Base-by-base conservation (phyloP, 2,329 filamentous ascomycete genomes). In the Fusarium subtropicale region DNA sequence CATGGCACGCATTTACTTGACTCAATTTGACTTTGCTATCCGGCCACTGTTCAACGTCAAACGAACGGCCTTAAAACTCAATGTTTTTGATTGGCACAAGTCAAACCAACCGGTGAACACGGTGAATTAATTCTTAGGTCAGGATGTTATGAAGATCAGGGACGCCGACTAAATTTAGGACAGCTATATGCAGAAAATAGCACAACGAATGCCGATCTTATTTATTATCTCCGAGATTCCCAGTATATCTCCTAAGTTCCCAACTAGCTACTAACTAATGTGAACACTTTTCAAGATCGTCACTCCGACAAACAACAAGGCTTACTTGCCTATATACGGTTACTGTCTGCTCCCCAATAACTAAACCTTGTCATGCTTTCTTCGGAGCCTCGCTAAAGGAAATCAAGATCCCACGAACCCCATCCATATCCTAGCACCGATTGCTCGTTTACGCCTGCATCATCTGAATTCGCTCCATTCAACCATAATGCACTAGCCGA, bases 371-470 rank as follows among this genome's bases (percentile, higher is more conserved):
- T 28, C 26, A 52, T 52, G 15, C 18, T 28, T n/a, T 11, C 48
- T 39, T 26, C 18, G n/a, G 44, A 22, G 34, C 48, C 48, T 52
- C 33, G 24, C 59, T 57, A 74, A 30, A 75, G 69, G 55, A 74
- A 75, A 62, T 75, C 73, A 24, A 75, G 63, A 59, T 75, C 73
- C 73, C 73, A 75, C 7, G 69, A 71, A 24, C 69, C 65, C 73
- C 73, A 75, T 46, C 66, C 69, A 54, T 75, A 75, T 41, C 64
- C 68, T 15, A 75, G 42, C 24, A 73, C 66, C 5, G 60, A 50
- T 38, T 70, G 68, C 31, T 75, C 71, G 42, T 52, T 60, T 15
- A 74, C 56, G 10, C 65, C 63, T 11, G 67, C 64, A 11, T 62
- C 52, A 9, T 47, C 65, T n/a, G 59, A 20, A 22, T 56, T 59